Evolutionary conservation across 2,329 filamentous ascomycete species (phyloP).

Genomic region (Colletotrichum sp.): DNA sequence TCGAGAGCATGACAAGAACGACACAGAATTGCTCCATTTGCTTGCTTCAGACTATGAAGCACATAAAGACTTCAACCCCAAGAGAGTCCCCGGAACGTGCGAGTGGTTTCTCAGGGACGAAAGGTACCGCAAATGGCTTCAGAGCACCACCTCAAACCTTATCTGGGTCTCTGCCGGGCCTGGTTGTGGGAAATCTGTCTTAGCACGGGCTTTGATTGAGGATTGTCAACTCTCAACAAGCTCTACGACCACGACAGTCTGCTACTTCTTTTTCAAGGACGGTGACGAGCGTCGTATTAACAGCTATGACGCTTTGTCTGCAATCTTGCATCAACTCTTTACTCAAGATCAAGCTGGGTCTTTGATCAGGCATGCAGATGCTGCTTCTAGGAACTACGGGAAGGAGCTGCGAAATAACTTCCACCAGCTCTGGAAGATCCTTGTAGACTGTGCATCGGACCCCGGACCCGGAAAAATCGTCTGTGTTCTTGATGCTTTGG

Average conservation of each 20-base stretch:
- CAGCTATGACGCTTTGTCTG: conserved; percentile 23
- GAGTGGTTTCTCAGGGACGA: conserved; percentile 34
- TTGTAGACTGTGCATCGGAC: too few species aligned
- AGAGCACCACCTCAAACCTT: conserved; percentile 21
- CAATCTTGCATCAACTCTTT: conserved; percentile 32
- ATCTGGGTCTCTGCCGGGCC: conserved; percentile 37
- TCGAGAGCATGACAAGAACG: conserved; percentile 9
- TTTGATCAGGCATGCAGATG: conserved; percentile 14
- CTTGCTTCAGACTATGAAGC: conserved; percentile 28
- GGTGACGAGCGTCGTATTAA: conserved; percentile 19
- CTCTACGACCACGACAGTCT: conserved; percentile 17
- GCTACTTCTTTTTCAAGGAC: conserved; percentile 9
- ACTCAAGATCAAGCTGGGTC: not conserved
- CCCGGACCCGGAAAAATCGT: too few species aligned
- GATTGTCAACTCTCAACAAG: conserved; percentile 24
- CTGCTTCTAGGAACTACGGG: not conserved
- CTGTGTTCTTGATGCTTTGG: too few species aligned
- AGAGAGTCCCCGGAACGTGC: conserved; percentile 32
- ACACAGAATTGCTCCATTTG: conserved; percentile 19
- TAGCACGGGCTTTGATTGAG: conserved; percentile 31
- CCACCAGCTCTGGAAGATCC: too few species aligned
- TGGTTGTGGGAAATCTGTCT: conserved; percentile 37
- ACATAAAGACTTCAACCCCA: conserved; percentile 30
- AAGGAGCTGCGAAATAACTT: too few species aligned
- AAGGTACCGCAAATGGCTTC: conserved; percentile 29